Evolutionary conservation across 1,284 basidiomycete species (phyloP).

Genomic region (Cutaneotrichosporon mucoides): DNA sequence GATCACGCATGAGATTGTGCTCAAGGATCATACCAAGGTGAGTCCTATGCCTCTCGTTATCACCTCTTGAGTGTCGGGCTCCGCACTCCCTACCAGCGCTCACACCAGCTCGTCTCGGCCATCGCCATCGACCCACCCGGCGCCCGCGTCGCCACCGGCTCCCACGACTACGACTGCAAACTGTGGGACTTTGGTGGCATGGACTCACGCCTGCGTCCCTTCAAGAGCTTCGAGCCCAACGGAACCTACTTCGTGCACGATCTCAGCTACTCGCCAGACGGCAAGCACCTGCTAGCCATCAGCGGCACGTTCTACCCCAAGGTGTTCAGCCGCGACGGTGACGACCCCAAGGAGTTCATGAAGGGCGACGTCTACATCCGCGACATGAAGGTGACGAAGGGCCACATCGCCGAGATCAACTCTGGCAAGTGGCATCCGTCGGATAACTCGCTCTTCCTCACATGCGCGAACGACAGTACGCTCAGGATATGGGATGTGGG

Average conservation of each 20-base stretch:
- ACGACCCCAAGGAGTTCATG: conserved; percentile 81
- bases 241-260: conserved; percentile 91
- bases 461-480: conserved; percentile 90
- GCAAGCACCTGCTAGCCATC: conserved; percentile 77
- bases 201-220: conserved; percentile 77
- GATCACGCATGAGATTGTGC: conserved; percentile 67
- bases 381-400: conserved; percentile 97
- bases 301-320: conserved; percentile 83
- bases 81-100: too few relatives aligned
- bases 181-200: conserved; percentile 99
- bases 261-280: conserved; percentile 78
- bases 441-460: conserved; percentile 77
- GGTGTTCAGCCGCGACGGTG: conserved; percentile 82
- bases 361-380: conserved; percentile 98
- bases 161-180: conserved; percentile 97
- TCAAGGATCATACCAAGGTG: conserved; percentile 88
- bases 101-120: conserved; percentile 70
- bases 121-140: conserved; percentile 88
- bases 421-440: conserved; percentile 86
- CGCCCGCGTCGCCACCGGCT: conserved; percentile 82
- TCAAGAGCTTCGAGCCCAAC: conserved; percentile 91
- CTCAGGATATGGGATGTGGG: conserved; percentile 93
- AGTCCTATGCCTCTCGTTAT: background rate
- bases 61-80: too few relatives aligned
- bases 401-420: conserved; percentile 88